phyloP scores from a whole-genome alignment of 352 stramenopile genomes.

The Pythium aphanidermatum region DNA sequence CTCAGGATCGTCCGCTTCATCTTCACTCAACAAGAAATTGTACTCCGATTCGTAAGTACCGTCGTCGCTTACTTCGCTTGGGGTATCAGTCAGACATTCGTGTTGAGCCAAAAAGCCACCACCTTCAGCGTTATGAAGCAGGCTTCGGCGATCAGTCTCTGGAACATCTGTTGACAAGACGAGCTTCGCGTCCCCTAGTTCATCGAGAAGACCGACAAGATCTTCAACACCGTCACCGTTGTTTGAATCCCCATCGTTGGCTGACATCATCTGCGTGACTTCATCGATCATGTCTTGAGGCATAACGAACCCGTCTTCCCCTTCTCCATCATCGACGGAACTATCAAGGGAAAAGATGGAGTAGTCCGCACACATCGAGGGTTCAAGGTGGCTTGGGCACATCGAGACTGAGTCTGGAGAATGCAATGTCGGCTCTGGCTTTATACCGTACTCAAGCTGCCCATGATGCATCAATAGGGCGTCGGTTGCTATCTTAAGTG shows the following conservation, averaged over 20 bases:
- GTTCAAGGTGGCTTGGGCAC: constrained; percentile 8
- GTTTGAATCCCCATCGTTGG: background rate
- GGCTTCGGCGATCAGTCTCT: too few species aligned
- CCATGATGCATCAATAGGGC: too few species aligned
- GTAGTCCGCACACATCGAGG: background rate
- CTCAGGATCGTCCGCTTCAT: too few species aligned
- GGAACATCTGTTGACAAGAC: constrained; percentile 10
- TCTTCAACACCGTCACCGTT: background rate
- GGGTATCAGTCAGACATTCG: too few species aligned
- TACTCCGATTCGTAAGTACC: too few species aligned
- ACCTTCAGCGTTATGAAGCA: too few species aligned
- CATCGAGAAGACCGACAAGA: constrained; percentile 3
- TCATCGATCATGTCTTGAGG: constrained; percentile 14
- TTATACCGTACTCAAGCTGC: too few species aligned
- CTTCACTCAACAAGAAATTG: too few species aligned
- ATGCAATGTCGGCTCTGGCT: constrained; percentile 16
- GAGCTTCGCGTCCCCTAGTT: constrained; percentile 8
- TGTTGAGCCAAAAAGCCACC: too few species aligned
- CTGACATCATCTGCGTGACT: background rate
- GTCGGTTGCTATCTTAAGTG: too few species aligned
- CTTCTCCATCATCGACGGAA: background rate
- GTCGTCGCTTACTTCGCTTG: too few species aligned
- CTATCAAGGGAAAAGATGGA: constrained; percentile 2
- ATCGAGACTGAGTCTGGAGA: constrained; percentile 33
- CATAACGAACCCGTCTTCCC: constrained; percentile 8